Evolutionary conservation across 805 yeast species (phyloP).

Genomic region (Kazachstania kunashirensis): DNA sequence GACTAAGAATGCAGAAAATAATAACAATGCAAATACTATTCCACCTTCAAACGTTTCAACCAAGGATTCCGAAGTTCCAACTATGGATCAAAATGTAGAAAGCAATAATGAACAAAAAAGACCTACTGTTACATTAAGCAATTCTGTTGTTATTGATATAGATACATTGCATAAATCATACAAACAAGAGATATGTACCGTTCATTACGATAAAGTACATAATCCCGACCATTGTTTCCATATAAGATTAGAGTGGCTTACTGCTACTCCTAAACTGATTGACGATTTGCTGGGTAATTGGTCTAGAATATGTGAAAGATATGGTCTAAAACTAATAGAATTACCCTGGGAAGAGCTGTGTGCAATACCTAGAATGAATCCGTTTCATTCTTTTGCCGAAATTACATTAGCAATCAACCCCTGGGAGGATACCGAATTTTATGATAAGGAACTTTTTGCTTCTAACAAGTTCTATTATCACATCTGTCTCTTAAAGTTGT

Average conservation of each 20-base stretch:
- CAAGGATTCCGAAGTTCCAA: slow-evolving; percentile 10
- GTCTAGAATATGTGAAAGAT: slow-evolving; percentile 75
- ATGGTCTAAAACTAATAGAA: slow-evolving; percentile 74
- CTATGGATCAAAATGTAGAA: background rate
- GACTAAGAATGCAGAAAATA: too few species aligned
- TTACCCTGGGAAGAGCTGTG: slow-evolving; percentile 87
- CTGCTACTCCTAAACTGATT: slow-evolving; percentile 73
- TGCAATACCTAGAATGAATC: slow-evolving; percentile 64
- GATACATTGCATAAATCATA: slow-evolving; percentile 66
- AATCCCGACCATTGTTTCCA: slow-evolving; percentile 94
- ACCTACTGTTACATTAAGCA: slow-evolving; percentile 48
- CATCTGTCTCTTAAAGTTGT: slow-evolving; percentile 52
- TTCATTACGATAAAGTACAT: slow-evolving; percentile 86
- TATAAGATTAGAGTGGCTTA: slow-evolving; percentile 84
- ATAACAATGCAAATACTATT: too few species aligned
- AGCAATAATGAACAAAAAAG: slow-evolving; percentile 7
- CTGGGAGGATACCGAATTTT: slow-evolving; percentile 52
- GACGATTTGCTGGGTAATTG: slow-evolving; percentile 72
- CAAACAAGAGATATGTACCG: slow-evolving; percentile 66
- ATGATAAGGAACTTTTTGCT: slow-evolving; percentile 32
- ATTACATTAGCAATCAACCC: slow-evolving; percentile 62
- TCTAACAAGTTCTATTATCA: slow-evolving; percentile 68
- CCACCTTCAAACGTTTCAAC: too few species aligned
- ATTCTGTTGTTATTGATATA: slow-evolving; percentile 56
- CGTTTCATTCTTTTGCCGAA: slow-evolving; percentile 79